Percentiles rank a stretch among this genome's conserved stretches.
Evolutionary conservation across 2,329 filamentous ascomycete genomes (phyloP).

Genomic region (Phoma sp.): DNA sequence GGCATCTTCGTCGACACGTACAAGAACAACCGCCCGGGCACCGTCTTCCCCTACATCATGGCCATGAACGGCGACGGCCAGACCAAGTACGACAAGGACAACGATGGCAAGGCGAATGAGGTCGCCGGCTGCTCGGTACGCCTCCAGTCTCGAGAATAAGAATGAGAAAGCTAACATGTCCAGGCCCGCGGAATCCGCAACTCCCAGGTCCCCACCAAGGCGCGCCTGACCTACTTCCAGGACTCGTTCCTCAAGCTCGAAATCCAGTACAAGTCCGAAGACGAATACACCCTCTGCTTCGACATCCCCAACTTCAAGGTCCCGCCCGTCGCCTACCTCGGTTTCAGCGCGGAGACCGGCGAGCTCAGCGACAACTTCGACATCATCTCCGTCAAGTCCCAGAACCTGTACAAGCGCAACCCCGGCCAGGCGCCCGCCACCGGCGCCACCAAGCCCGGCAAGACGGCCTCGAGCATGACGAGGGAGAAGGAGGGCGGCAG

Average conservation of each 20-base stretch:
- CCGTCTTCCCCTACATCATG: conserved; percentile 98
- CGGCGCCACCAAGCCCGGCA: conserved; percentile 23
- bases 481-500: conserved; percentile 61
- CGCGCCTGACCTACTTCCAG: conserved; percentile 93
- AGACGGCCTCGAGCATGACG: conserved; percentile 42
- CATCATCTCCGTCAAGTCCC: conserved; percentile 84
- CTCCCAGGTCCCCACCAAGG: conserved; percentile 75
- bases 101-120: conserved; percentile 93
- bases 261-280: conserved; percentile 90
- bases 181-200: conserved; percentile 86
- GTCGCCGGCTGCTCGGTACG: conserved; percentile 87
- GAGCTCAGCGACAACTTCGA: conserved; percentile 98
- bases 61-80: conserved; percentile 95
- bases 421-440: conserved; percentile 28
- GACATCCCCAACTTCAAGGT: conserved; percentile 73
- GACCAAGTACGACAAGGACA: conserved; percentile 88
- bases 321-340: conserved; percentile 72
- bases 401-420: conserved; percentile 80
- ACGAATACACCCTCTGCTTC: conserved; percentile 91
- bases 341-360: conserved; percentile 84
- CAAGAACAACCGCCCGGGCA: conserved; percentile 97
- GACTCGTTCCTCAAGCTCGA: conserved; percentile 91
- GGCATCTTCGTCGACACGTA: conserved; percentile 98
- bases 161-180: conserved; percentile 15
- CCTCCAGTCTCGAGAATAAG: conserved; percentile 1